Conservation (phyloP, 1,284 basidiomycete genomes). For the Microbotryum saponariae region DNA sequence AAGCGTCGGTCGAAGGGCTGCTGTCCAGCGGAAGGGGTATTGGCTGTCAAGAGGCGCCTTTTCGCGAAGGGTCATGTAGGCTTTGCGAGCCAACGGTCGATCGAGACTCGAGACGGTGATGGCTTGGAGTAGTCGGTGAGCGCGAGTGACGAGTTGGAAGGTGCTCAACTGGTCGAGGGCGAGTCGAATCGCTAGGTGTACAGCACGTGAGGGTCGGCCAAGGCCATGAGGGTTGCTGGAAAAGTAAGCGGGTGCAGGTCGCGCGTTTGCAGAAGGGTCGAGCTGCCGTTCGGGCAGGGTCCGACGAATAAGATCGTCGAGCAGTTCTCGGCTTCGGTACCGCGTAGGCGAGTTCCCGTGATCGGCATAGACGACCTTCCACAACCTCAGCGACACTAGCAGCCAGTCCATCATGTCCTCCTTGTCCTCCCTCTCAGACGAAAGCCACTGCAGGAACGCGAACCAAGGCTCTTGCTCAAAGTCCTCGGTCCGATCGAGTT, state of each 20-base stretch:
- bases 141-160: conserved; percentile 7
- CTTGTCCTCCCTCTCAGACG: background rate
- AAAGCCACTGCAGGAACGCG: conserved; percentile 20
- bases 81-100: conserved; percentile 4
- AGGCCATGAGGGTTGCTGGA: background rate
- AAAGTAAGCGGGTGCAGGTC: background rate
- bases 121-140: conserved; percentile 12
- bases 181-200: conserved; percentile 6
- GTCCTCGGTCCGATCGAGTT: conserved; percentile 14
- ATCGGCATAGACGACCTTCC: conserved; percentile 8
- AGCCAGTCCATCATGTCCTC: background rate
- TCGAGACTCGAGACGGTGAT: conserved; percentile 8
- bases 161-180: conserved; percentile 4
- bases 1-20: conserved; percentile 8
- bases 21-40: conserved; percentile 18
- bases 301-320: conserved; percentile 1
- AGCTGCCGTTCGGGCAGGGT: background rate
- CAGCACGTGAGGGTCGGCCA: background rate
- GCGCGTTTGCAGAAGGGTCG: background rate
- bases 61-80: conserved; percentile 8
- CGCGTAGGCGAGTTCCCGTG: background rate
- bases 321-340: conserved; percentile 5
- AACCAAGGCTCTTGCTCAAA: conserved; percentile 6
- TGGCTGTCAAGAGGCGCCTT: background rate
- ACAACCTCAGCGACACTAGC: conserved; percentile 8